Evolutionary conservation across 2,329 filamentous ascomycete species (phyloP), one percentile per base, ranked within the genome.

Genomic region (Amylocarpus encephaloides): DNA sequence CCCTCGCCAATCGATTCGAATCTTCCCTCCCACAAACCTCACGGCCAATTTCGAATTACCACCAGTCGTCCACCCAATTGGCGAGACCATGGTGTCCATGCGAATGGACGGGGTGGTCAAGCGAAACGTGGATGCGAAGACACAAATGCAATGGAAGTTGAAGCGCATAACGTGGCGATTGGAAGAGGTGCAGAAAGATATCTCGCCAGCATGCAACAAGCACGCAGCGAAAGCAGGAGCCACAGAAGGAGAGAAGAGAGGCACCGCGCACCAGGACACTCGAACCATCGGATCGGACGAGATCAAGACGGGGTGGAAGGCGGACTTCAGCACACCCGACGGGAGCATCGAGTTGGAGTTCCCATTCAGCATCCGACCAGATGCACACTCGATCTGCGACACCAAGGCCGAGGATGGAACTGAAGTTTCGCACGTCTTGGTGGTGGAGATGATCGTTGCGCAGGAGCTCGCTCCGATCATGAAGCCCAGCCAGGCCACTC

Each of bases 1-100:
- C 47, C 89, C 94, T 54, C 92, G 94, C 70, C 85, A 91, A 70
- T 94, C 88, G 13, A 83, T 95, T 55, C 88, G 92, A 64, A 87
- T 97, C 64, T 98, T 98, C 71, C 93, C 92, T 43, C 92, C 93
- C 0, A 98, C 93, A 59, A 93, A 95, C 70, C 84, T 98, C 63
- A 91, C 88, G 59, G 87, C 89, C 51, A 85, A 83, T 63, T 86
- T 93, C 55, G 83, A 88, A 62, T 84, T 95, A 56, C 85, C 85
- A 42, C 82, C 88, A 34, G 81, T 95, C 57, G 83, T 96, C 55
- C 85, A 95, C 70, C 90, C 92, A 5, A 87, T 91, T 53, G 87
- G 88, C 62, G 82, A 80, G 62, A 92, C 94, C 71, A 85, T 77
- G 10, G 78, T 96, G 44, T 78, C 81, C 41, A 83, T 96, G 71